Evolutionary conservation across 2,329 filamentous ascomycete species (phyloP).

Genomic region (Botrytis galanthina): DNA sequence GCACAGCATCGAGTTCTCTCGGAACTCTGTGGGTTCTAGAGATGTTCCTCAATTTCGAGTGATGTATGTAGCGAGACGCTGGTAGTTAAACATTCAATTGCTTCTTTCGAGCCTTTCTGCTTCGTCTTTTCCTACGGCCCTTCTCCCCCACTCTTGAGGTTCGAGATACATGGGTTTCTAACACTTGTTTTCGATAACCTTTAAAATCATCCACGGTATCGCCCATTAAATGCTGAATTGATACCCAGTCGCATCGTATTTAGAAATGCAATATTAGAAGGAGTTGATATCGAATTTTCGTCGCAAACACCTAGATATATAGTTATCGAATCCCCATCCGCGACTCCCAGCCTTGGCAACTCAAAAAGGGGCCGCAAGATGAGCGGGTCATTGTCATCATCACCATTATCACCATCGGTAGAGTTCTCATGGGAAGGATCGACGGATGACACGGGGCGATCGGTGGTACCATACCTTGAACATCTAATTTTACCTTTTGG

Average conservation of each 20-base stretch:
- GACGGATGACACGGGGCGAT: neutral
- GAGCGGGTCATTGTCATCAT: neutral
- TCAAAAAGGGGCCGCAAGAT: neutral
- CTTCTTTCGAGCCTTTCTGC: neutral
- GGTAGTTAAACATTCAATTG: neutral
- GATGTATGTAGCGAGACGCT: too few relatives aligned
- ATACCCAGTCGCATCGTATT: too few relatives aligned
- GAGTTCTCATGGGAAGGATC: neutral
- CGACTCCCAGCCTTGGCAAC: neutral
- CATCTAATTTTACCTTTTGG: neutral
- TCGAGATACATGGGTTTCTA: neutral
- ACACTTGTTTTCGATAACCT: neutral
- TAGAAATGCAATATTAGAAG: too few relatives aligned
- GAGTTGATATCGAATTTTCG: too few relatives aligned
- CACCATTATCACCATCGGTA: neutral
- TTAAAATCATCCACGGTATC: fast-evolving
- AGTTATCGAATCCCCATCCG: too few relatives aligned
- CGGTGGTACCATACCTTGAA: neutral
- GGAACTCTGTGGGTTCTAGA: too few relatives aligned
- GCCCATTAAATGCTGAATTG: too few relatives aligned
- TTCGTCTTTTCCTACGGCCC: neutral
- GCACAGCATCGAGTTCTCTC: neutral
- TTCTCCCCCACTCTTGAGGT: neutral
- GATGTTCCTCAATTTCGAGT: neutral
- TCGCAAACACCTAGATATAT: too few relatives aligned